Percentiles rank a stretch among this genome's conserved stretches.
Conservation (phyloP, 106 monocot species). For the Platanthera zijinensis region DNA sequence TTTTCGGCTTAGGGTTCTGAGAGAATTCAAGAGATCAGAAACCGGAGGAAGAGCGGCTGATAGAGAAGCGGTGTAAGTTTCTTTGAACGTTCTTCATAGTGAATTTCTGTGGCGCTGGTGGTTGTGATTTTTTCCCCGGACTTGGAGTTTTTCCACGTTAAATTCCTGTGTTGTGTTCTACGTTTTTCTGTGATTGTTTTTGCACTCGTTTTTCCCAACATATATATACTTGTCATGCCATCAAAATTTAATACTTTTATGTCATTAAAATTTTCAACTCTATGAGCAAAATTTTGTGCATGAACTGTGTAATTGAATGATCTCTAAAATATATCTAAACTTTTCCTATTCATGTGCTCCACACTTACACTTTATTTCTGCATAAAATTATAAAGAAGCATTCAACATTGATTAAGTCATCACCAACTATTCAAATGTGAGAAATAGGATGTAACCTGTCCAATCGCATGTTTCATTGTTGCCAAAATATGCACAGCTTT, state of each 20-base stretch:
- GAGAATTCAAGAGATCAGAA: too few relatives aligned
- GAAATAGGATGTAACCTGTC: background rate
- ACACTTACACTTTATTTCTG: background rate
- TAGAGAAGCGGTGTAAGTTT: too few relatives aligned
- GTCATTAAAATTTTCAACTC: background rate
- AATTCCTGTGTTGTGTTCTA: too few relatives aligned
- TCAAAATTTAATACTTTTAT: background rate
- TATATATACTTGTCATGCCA: too few relatives aligned
- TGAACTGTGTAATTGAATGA: background rate
- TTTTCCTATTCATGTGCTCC: background rate
- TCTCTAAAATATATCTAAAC: background rate
- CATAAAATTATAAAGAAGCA: background rate
- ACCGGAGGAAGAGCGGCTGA: too few relatives aligned
- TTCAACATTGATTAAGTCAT: background rate
- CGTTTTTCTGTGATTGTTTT: too few relatives aligned
- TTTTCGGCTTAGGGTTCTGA: too few relatives aligned
- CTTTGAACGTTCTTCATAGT: too few relatives aligned
- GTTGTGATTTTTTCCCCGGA: too few relatives aligned
- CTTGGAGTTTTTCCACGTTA: too few relatives aligned
- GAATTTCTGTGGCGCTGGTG: too few relatives aligned
- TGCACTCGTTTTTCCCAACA: too few relatives aligned
- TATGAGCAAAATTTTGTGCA: background rate
- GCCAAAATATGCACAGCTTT: conserved; percentile 70
- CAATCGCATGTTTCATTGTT: conserved; percentile 38
- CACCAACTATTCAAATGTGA: background rate